Evolutionary conservation across 352 stramenopile species (phyloP).

Genomic region (Nothophytophthora sp.): DNA sequence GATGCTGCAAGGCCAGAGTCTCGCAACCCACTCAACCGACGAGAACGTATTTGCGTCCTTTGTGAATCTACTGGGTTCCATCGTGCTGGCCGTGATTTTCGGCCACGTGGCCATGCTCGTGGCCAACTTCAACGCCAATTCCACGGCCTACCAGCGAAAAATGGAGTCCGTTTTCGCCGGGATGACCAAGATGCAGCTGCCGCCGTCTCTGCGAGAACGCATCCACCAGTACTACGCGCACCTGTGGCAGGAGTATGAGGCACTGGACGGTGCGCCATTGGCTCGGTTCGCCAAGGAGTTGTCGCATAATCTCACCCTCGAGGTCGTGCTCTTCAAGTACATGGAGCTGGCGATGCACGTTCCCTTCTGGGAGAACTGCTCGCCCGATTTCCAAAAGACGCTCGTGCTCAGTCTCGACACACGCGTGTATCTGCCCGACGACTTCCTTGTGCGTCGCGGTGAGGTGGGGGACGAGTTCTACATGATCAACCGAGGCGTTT

Average conservation of each 20-base stretch:
- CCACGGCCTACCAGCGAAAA: conserved; percentile 52
- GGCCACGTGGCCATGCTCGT: conserved; percentile 62
- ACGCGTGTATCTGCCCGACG: conserved; percentile 59
- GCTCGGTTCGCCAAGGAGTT: conserved; percentile 55
- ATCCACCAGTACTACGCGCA: conserved; percentile 77
- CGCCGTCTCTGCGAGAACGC: conserved; percentile 43
- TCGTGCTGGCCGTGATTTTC: conserved; percentile 58
- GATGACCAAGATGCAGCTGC: conserved; percentile 59
- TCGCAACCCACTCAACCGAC: conserved; percentile 15
- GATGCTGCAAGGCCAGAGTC: conserved; percentile 41
- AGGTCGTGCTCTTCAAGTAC: conserved; percentile 78
- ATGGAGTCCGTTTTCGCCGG: conserved; percentile 54
- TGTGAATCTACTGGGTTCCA: conserved; percentile 41
- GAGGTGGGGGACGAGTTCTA: conserved; percentile 59
- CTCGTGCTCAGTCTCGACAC: conserved; percentile 46
- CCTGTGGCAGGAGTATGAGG: conserved; percentile 68
- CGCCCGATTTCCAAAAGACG: conserved; percentile 57
- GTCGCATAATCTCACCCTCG: conserved; percentile 58
- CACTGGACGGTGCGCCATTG: conserved; percentile 48
- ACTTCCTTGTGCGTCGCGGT: conserved; percentile 55
- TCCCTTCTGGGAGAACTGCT: conserved; percentile 43
- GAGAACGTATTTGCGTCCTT: conserved; percentile 44
- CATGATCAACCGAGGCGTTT: conserved; percentile 61
- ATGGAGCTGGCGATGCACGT: conserved; percentile 53
- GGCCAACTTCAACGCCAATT: conserved; percentile 55